Conservation (phyloP, 1,139 yeast species). For the Scheffersomyces quercinus region DNA sequence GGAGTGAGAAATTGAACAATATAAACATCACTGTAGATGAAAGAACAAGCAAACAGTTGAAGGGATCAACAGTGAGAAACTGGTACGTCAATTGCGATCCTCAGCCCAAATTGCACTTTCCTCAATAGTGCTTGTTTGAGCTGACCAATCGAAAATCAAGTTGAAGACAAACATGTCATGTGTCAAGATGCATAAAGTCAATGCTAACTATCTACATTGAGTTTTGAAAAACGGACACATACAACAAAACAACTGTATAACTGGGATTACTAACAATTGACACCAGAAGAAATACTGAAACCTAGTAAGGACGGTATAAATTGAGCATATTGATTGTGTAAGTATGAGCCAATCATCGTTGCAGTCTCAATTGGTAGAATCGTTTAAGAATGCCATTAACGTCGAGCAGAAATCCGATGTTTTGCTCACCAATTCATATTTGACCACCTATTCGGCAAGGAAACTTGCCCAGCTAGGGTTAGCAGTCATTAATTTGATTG, state of each 20-base stretch:
- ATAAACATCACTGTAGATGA: too few relatives aligned
- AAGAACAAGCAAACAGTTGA: neutral
- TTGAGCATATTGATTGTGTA: too few relatives aligned
- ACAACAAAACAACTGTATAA: constrained; percentile 14
- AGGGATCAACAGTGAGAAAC: too few relatives aligned
- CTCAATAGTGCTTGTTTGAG: neutral
- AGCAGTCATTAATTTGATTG: constrained; percentile 67
- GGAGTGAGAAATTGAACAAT: too few relatives aligned
- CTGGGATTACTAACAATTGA: neutral
- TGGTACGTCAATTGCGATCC: neutral
- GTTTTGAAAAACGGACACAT: constrained; percentile 34
- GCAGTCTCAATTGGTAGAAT: constrained; percentile 29
- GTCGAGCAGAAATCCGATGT: constrained; percentile 64
- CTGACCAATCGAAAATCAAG: constrained; percentile 14
- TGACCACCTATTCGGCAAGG: constrained; percentile 60
- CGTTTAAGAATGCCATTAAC: constrained; percentile 52
- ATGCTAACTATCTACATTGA: constrained; percentile 11
- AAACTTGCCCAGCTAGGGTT: constrained; percentile 67
- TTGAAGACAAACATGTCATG: constrained; percentile 15
- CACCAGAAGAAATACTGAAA: constrained; percentile 4
- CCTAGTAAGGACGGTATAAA: too few relatives aligned
- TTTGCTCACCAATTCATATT: constrained; percentile 49
- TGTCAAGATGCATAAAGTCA: constrained; percentile 24
- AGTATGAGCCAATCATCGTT: neutral
- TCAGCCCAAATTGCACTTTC: neutral